Evolutionary conservation across 106 monocot species (phyloP), one percentile per base, ranked within the genome.

Genomic region (Dioscorea alata): DNA sequence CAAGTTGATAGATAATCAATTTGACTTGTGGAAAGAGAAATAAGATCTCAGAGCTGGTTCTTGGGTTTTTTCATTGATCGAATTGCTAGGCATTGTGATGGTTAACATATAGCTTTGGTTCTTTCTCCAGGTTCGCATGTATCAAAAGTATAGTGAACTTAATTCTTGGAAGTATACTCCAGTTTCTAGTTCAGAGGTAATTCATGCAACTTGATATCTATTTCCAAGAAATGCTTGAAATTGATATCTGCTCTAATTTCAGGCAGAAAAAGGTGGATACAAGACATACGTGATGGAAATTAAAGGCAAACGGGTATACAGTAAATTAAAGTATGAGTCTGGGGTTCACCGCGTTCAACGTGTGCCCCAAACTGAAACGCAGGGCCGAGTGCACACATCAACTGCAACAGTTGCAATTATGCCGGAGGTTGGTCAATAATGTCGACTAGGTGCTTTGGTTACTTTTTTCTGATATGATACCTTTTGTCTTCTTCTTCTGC

Each of bases 331-430:
- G 71, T 97, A 79, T 42, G 96, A 97, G 71, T 88, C 96, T 58
- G 96, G 96, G 56, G 92, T 97, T 50, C 96, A 97, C 71, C 96
- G 92, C 52, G 96, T 97, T 59, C 96, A 97, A 79, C 85, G 96
- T 63, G 96, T 97, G 13, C 96, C 96, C 57, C 89, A 86, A 72
- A 97, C 96, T 50, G 96, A 97, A 78, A 48, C 96, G 52, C 92
- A 92, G 60, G 96, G 96, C 20, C 88, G 96, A 66, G 80, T 97
- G 33, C 96, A 97, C 66, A 97, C 96, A 42, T 97, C 96, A 50
- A 97, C 96, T 54, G 92, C 96, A 76, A 96, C 96, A 76, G 96
- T 96, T 21, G 96, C 96, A 20, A 89, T 92, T 73, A 97, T 97
- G 96, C 96, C 96, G 19, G 96, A 97, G 88, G 96, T 92, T 60